Base-by-base conservation (phyloP, 768 basidiomycete species). In the Boletus eberwhitei region DNA sequence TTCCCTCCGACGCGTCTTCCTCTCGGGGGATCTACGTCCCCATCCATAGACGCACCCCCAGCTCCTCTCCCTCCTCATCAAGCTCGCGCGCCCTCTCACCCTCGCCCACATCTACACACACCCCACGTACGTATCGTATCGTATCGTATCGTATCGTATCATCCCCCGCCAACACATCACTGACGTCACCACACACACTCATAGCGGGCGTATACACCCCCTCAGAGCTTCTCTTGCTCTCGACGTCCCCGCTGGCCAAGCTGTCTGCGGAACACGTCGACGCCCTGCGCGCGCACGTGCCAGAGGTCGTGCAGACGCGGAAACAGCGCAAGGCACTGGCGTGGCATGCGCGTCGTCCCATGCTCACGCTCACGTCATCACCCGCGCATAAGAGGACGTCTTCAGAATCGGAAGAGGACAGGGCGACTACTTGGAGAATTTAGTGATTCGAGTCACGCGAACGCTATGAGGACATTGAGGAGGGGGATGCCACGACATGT, bases 21-120 rank as follows among this genome's bases (percentile, higher is more conserved):
- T 26, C 65, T 32, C 39, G 59, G 34, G 32, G 17, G 8, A 63
- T 74, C 31, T 79, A 79, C 51, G 49, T 79, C 36, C 77, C 78
- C 24, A 53, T 79, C 0, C 77, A 79, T 48, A 73, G 67, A 57
- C 73, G 77, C 32, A 45, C 50, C 1, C 60, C 32, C 2, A 5
- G 31, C 0, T 21, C 44, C 1, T 31, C 71, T 19, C 58, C 62
- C 24, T 24, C 43, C 6, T 11, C 62, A 21, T 58, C 50, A 29
- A 57, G 55, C 37, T 9, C 54, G 5, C 54, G 51, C n/a, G 29
- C 52, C 3, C 44, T 47, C 29, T 56, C 62, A 0, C 43, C 57
- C 17, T 43, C n/a, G 13, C 44, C n/a, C 29, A n/a, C n/a, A n/a
- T n/a, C n/a, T n/a, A n/a, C n/a, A n/a, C n/a, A n/a, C n/a, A 19